phyloP scores from a whole-genome alignment of 1,284 basidiomycete species.

The Microbotryum violaceum region DNA sequence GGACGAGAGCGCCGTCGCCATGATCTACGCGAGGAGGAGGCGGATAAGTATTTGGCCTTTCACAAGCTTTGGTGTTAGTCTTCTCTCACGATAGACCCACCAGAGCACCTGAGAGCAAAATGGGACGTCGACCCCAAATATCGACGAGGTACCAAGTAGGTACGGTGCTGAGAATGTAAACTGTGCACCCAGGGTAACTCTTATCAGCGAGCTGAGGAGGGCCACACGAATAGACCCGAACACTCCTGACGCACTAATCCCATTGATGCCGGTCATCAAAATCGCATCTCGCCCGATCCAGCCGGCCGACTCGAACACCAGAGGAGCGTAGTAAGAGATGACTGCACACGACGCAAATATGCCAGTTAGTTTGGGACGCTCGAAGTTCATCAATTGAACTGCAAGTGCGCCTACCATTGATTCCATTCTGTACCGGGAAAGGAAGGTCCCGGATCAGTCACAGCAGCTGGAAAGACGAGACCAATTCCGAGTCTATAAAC shows the following conservation, averaged over 20 bases:
- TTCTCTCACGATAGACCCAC: conserved; percentile 46
- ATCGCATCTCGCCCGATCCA: conserved; percentile 97
- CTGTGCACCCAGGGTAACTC: neutral
- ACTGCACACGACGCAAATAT: conserved; percentile 46
- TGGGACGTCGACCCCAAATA: conserved; percentile 78
- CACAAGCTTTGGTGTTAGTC: neutral
- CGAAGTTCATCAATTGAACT: neutral
- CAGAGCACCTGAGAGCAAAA: conserved; percentile 85
- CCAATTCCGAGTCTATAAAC: conserved; percentile 34
- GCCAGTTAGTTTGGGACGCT: no score
- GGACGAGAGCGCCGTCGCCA: conserved; percentile 65
- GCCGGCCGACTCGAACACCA: conserved; percentile 59
- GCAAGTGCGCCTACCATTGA: conserved; percentile 57
- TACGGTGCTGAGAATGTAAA: conserved; percentile 31
- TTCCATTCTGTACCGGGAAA: conserved; percentile 59
- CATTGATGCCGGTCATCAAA: conserved; percentile 94
- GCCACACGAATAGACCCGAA: neutral
- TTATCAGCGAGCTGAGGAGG: neutral
- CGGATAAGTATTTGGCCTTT: no score
- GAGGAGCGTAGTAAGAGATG: conserved; percentile 79
- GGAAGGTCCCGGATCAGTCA: neutral
- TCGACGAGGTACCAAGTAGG: conserved; percentile 91
- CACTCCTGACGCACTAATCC: conserved; percentile 43
- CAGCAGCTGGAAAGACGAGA: neutral
- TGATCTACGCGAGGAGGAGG: conserved; percentile 46